A percentile compares a stretch with the other conserved stretches of the same genome.
phyloP scores from a whole-genome alignment of 1,139 yeast species.

The Geotrichum phurueaensis region DNA sequence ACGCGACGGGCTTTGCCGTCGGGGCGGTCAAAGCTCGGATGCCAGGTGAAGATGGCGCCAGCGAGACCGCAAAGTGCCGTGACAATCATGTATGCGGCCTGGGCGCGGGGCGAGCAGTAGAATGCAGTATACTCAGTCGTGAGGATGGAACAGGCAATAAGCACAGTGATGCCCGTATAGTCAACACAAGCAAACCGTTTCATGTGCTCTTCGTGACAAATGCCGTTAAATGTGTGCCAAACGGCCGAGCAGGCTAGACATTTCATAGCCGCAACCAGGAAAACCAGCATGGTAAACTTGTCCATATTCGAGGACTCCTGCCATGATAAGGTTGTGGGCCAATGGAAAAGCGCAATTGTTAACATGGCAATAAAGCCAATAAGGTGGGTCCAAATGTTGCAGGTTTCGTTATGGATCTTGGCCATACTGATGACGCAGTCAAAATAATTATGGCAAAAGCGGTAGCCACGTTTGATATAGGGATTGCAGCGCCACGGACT shows the following conservation, averaged over 20 bases:
- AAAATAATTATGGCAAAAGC: slow-evolving; percentile 64
- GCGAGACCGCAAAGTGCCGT: slow-evolving; percentile 61
- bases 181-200: slow-evolving; percentile 86
- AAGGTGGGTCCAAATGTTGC: slow-evolving; percentile 91
- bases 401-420: slow-evolving; percentile 77
- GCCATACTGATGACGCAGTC: slow-evolving; percentile 54
- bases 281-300: slow-evolving; percentile 52
- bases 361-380: slow-evolving; percentile 57
- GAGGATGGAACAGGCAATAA: slow-evolving; percentile 85
- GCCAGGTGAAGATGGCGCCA: slow-evolving; percentile 83
- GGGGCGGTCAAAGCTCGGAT: slow-evolving; percentile 80
- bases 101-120: slow-evolving; percentile 51
- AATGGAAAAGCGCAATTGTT: slow-evolving; percentile 53
- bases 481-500: slow-evolving; percentile 91
- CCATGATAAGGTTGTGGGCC: slow-evolving; percentile 47
- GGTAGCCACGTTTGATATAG: slow-evolving; percentile 74
- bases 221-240: slow-evolving; percentile 91
- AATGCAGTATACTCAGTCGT: slow-evolving; percentile 80
- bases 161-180: slow-evolving; percentile 86
- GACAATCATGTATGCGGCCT: slow-evolving; percentile 48
- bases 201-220: slow-evolving; percentile 58
- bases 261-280: slow-evolving; percentile 64
- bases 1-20: slow-evolving; percentile 77
- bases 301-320: slow-evolving; percentile 43
- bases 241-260: slow-evolving; percentile 72